Base-by-base conservation (phyloP, 495 filamentous ascomycete species). In the Penicillium crystallinum region DNA sequence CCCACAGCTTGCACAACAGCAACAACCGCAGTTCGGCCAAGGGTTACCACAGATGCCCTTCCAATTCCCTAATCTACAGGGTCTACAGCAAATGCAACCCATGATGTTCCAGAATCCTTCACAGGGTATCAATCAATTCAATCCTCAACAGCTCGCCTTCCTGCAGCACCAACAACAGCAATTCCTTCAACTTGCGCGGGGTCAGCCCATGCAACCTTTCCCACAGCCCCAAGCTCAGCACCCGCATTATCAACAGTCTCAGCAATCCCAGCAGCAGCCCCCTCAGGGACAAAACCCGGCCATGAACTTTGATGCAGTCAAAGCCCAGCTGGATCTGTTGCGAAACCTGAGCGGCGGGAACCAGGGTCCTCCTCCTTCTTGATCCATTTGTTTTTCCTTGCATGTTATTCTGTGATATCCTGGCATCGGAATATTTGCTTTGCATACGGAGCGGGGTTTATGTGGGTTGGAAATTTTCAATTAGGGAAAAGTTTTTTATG, bases 71-170 rank as follows among this genome's bases (percentile, higher is more conserved):
- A 36, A 36, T 15, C 71, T 66, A 57, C 69, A 66, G 27, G 56
- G 61, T 37, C 68, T 67, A 47, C 68, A 70, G 18, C 73, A 58
- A n/a, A 21, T 42, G 18, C 60, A 58, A 17, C 61, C 59, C 8
- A 66, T 68, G 46, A 60, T 64, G 9, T 74, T 74, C 53, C 69
- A 65, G 34, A 52, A 65, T 25, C 49, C 68, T 6, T 71, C 74
- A 1, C 60, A 69, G n/a, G 82, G 79, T 29, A 74, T 80, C 11
- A n/a, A 33, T 1, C 83, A 84, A 46, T 76, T 89, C 55, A 88
- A 85, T 47, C 86, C 86, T 6, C 74, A 81, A 1, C 85, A 89
- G 68, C 75, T 88, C 54, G 72, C 72, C 54, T 64, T 66, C 22
- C 46, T 76, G 48, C 72, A 75, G 46, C 73, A 75, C 43, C 69